Conservation (phyloP, 108 stramenopile genomes). For the Discostella stelligeroides region DNA sequence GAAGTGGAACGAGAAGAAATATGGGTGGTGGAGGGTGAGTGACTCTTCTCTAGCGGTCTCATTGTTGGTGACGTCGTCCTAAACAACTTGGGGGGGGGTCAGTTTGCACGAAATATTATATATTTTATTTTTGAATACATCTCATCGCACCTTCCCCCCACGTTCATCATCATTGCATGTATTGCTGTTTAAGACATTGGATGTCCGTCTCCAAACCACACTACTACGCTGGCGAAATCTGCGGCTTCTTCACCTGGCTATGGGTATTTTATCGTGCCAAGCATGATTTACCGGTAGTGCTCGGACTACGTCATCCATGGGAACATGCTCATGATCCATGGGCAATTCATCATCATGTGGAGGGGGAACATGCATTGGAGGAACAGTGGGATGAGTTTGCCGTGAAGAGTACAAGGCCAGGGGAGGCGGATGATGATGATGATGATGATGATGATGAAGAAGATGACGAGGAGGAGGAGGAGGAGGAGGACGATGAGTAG, state of each 20-base stretch:
- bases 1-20: conserved; percentile 19
- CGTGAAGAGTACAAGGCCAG: conserved; percentile 53
- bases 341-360: conserved; percentile 39
- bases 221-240: conserved; percentile 58
- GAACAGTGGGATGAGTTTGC: conserved; percentile 63
- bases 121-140: not conserved
- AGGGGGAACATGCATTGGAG: conserved; percentile 51
- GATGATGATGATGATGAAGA: conserved; percentile 61
- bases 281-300: conserved; percentile 70
- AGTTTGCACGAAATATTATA: not conserved
- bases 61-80: not conserved
- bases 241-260: conserved; percentile 80
- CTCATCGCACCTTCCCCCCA: no score
- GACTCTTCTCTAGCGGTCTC: not conserved
- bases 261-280: conserved; percentile 84
- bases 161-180: no score
- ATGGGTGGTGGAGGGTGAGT: conserved; percentile 47
- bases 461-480: conserved; percentile 64
- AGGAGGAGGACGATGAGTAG: conserved; percentile 10
- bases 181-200: no score
- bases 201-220: conserved; percentile 49
- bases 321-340: conserved; percentile 69
- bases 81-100: not conserved
- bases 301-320: conserved; percentile 85
- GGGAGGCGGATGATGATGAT: conserved; percentile 77